Base-by-base conservation (phyloP, 2,329 filamentous ascomycete genomes). In the Ambrosiella beaveri region DNA sequence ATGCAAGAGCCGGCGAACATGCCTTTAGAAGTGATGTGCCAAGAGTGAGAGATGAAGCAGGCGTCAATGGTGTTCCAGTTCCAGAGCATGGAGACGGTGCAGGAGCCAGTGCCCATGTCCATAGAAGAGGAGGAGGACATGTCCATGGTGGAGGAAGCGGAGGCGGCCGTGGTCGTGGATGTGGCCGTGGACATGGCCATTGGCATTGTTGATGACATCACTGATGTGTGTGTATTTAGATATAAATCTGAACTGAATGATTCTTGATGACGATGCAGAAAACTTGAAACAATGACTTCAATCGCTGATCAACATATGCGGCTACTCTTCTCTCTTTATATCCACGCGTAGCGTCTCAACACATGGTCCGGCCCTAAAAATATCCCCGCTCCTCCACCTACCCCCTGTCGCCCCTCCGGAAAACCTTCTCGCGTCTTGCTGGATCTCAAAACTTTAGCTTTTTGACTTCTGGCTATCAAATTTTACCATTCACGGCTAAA, bases 1-100 rank as follows among this genome's bases (percentile, higher is more conserved):
- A 94, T 83, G 71, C 87, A 93, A 56, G 82, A 85, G 19, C 84
- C 86, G 53, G 84, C 86, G 66, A 94, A 91, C 76, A 84, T 84
- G 67, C 77, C 82, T 2, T 69, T 71, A 27, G 82, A 84, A 13
- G 72, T 82, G 67, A 91, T 78, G 65, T 81, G 81, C 86, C 87
- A 93, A 19, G 75, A 74, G 7, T 67, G 64, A 27, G 84, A 71
- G 65, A 93, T 76, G 75, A 93, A 91, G 70, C 82, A 88, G 17
- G 82, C 70, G 66, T 85, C 81, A 66, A 86, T 72, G 2, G 82
- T 84, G 68, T 85, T 75, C 83, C 84, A 87, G 68, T 88, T 89
- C 84, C 85, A 88, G 45, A 87, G 73, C 85, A 88, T 89, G 83
- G 86, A 17, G 2, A 7, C 6, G 40, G n/a, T 11, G 64, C 62